Percentiles rank a stretch among this genome's conserved stretches.
phyloP scores from a whole-genome alignment of 805 yeast species.

The Metahyphopichia silvanorum region DNA sequence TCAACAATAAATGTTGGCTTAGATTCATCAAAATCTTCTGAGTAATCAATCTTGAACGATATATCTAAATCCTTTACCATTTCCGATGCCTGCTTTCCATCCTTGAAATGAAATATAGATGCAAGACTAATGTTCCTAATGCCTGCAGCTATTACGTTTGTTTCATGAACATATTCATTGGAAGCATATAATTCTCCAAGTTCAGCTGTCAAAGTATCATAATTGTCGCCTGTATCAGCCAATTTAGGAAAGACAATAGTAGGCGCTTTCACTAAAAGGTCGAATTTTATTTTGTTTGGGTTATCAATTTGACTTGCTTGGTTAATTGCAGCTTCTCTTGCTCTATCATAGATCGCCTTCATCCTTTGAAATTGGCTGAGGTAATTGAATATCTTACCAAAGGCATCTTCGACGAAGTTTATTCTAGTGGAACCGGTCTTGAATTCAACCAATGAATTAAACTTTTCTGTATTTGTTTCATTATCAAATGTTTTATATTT shows the following conservation, averaged over 20 bases:
- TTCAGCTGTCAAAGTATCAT: slow-evolving; percentile 65
- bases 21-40: slow-evolving; percentile 33
- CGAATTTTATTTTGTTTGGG: slow-evolving; percentile 64
- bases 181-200: slow-evolving; percentile 78
- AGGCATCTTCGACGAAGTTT: slow-evolving; percentile 79
- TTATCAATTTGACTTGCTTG: slow-evolving; percentile 67
- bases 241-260: slow-evolving; percentile 73
- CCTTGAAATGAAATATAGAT: slow-evolving; percentile 54
- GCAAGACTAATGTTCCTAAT: slow-evolving; percentile 67
- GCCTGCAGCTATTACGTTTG: slow-evolving; percentile 65
- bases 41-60: slow-evolving; percentile 54
- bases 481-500: slow-evolving; percentile 76
- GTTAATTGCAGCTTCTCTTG: slow-evolving; percentile 83
- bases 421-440: slow-evolving; percentile 73
- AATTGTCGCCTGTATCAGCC: slow-evolving; percentile 33
- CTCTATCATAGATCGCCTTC: slow-evolving; percentile 86
- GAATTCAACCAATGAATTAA: slow-evolving; percentile 56
- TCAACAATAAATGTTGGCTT: slow-evolving; percentile 49
- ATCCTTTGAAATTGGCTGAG: slow-evolving; percentile 73
- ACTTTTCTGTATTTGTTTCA: slow-evolving; percentile 44
- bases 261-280: slow-evolving; percentile 76
- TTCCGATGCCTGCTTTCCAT: slow-evolving; percentile 50
- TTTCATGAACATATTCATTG: slow-evolving; percentile 50
- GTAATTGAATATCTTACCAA: slow-evolving; percentile 62
- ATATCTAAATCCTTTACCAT: slow-evolving; percentile 67